Percentiles rank a stretch among this genome's conserved stretches.
Evolutionary conservation across 331 rosid species (phyloP).

Genomic region (Quercus phellos): DNA sequence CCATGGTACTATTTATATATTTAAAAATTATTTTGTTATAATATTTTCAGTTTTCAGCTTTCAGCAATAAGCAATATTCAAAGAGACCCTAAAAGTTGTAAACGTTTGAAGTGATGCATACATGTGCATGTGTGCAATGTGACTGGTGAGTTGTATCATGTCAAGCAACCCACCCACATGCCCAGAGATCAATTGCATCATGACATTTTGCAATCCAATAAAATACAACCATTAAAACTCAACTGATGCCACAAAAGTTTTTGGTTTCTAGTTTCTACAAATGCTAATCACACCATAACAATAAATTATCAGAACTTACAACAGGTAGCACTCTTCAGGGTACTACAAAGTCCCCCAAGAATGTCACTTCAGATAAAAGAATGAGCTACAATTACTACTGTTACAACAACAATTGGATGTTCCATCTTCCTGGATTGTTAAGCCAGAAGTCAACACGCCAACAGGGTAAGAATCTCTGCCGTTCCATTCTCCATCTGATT

Average conservation of each 20-base stretch:
- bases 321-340: not conserved
- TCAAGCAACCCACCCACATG: too few species aligned
- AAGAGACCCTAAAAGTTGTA: too few species aligned
- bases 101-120: too few species aligned
- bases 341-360: conserved; percentile 1
- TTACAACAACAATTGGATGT: conserved; percentile 53
- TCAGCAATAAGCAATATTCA: accelerated
- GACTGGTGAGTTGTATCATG: too few species aligned
- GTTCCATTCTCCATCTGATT: not conserved
- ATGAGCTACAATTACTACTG: conserved; percentile 40
- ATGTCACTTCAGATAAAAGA: conserved; percentile 34
- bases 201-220: not conserved
- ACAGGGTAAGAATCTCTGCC: conserved; percentile 1
- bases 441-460: conserved; percentile 14
- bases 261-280: conserved; percentile 1
- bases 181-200: not conserved
- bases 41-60: too few species aligned
- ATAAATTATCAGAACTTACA: not conserved
- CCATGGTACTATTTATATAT: accelerated
- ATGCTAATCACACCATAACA: conserved; percentile 6
- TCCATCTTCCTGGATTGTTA: conserved; percentile 21
- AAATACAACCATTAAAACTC: not conserved
- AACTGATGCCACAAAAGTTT: not conserved
- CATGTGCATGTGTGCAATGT: too few species aligned
- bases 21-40: too few species aligned